Evolutionary conservation across 208 protist genomes (phyloP).

Genomic region (Acanthamoeba rhysodes): DNA sequence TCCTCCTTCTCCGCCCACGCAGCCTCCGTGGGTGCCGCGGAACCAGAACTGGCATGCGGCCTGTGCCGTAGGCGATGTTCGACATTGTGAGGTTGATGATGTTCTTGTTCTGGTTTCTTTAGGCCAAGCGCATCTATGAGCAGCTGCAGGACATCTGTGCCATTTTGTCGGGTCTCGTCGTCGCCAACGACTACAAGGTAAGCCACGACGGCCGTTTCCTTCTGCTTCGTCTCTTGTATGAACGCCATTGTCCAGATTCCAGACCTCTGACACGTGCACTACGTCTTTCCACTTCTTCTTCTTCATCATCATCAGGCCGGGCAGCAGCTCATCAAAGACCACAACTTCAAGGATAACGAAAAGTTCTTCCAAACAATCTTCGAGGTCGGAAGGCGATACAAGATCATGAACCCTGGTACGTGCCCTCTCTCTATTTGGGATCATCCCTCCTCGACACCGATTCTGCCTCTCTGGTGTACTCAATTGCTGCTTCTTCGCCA

Average conservation of each 20-base stretch:
- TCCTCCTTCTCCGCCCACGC: background rate
- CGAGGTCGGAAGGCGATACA: slow-evolving; percentile 97
- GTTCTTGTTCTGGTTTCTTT: background rate
- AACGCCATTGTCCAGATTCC: background rate
- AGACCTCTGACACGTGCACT: background rate
- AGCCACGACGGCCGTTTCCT: background rate
- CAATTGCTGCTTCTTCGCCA: background rate
- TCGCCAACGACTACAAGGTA: slow-evolving; percentile 83
- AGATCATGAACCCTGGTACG: slow-evolving; percentile 96
- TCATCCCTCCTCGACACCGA: background rate
- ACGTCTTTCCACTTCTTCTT: slow-evolving; percentile 11
- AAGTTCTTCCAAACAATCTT: slow-evolving; percentile 94
- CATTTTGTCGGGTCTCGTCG: slow-evolving; percentile 87
- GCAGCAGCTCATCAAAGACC: slow-evolving; percentile 87
- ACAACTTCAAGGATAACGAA: slow-evolving; percentile 86
- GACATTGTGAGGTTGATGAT: background rate
- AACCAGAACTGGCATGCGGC: background rate
- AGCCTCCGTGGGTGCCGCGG: background rate
- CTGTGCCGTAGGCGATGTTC: too few relatives aligned
- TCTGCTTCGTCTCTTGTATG: background rate
- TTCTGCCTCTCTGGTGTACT: background rate
- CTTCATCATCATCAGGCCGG: slow-evolving; percentile 82
- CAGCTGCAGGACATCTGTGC: slow-evolving; percentile 89
- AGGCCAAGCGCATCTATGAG: slow-evolving; percentile 80
- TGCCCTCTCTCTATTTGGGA: background rate